phyloP scores from a whole-genome alignment of 2,329 filamentous ascomycete species.

The Bipolaris sorokiniana region DNA sequence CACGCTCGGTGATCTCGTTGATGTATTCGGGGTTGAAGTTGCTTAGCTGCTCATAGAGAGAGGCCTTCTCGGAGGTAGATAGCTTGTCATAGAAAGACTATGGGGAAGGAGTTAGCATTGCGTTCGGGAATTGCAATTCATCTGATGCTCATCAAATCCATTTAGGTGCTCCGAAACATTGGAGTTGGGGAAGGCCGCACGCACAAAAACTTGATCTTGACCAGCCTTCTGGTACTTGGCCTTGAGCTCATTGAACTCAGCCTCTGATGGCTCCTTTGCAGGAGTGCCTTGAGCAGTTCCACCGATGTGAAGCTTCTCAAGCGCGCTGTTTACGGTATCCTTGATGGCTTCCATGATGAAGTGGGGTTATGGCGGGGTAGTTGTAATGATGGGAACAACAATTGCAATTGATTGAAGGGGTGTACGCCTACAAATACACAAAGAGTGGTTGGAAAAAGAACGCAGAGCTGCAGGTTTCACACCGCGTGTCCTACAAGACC shows the following conservation, averaged over 20 bases:
- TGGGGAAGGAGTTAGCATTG: background rate
- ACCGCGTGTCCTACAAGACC: slow-evolving; percentile 13
- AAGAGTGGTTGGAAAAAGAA: background rate
- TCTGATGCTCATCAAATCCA: slow-evolving; percentile 2
- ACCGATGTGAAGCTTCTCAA: slow-evolving; percentile 52
- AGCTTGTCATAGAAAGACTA: slow-evolving; percentile 81
- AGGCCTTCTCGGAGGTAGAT: slow-evolving; percentile 71
- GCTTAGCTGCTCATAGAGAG: slow-evolving; percentile 80
- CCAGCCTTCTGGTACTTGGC: slow-evolving; percentile 75
- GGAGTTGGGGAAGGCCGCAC: background rate
- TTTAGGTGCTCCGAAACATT: slow-evolving; percentile 5
- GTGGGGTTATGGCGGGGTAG: slow-evolving; percentile 15
- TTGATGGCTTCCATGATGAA: slow-evolving; percentile 52
- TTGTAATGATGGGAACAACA: slow-evolving; percentile 5
- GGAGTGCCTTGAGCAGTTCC: slow-evolving; percentile 42
- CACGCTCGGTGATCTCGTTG: slow-evolving; percentile 82
- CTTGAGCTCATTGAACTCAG: slow-evolving; percentile 71
- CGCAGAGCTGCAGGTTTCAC: slow-evolving; percentile 8
- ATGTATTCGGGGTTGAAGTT: slow-evolving; percentile 84
- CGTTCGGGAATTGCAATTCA: background rate
- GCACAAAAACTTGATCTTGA: slow-evolving; percentile 78
- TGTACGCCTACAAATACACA: slow-evolving; percentile 4
- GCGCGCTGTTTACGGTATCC: slow-evolving; percentile 49
- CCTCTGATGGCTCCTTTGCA: slow-evolving; percentile 63
- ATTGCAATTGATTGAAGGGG: slow-evolving; percentile 6